These are phyloP conservation scores for Vitis hybrid DNA, from an alignment of 177 flowering plant genomes.

Conservation along the genomic window DNA sequence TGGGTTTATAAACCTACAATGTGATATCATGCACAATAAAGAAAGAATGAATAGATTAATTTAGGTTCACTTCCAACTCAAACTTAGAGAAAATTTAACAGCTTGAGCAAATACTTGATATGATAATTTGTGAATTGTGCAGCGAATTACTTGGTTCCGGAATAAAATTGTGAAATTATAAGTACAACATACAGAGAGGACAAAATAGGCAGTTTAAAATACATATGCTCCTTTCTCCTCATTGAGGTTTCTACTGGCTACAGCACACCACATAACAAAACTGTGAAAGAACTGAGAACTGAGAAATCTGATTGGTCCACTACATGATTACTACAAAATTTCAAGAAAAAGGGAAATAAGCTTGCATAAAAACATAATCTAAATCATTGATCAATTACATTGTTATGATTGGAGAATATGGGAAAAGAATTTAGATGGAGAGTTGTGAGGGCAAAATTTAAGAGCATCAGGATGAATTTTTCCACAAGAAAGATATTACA, in stretches of 20 bases:
- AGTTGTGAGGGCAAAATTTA: neutral
- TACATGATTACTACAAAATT: neutral
- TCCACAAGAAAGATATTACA: conserved; percentile 6
- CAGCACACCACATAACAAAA: neutral
- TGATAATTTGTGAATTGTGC: neutral
- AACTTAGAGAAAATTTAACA: neutral
- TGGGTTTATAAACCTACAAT: conserved; percentile 82
- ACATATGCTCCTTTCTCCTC: neutral
- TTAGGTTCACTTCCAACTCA: neutral
- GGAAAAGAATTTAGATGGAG: neutral
- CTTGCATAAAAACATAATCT: neutral
- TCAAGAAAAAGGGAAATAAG: neutral
- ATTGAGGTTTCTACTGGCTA: neutral
- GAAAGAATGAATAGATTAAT: neutral
- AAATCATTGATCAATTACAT: neutral
- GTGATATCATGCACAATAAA: neutral
- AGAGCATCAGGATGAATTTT: neutral
- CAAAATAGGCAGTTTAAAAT: neutral
- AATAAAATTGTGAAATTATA: neutral
- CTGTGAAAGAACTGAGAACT: neutral
- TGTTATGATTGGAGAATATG: too few species aligned
- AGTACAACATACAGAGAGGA: neutral
- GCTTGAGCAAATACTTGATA: neutral
- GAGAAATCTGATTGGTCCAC: too few species aligned
- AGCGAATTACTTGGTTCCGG: neutral